These are phyloP conservation scores for Penicillium sumatraense DNA, from an alignment of 2,329 filamentous ascomycete species.

Conservation along the genomic window DNA sequence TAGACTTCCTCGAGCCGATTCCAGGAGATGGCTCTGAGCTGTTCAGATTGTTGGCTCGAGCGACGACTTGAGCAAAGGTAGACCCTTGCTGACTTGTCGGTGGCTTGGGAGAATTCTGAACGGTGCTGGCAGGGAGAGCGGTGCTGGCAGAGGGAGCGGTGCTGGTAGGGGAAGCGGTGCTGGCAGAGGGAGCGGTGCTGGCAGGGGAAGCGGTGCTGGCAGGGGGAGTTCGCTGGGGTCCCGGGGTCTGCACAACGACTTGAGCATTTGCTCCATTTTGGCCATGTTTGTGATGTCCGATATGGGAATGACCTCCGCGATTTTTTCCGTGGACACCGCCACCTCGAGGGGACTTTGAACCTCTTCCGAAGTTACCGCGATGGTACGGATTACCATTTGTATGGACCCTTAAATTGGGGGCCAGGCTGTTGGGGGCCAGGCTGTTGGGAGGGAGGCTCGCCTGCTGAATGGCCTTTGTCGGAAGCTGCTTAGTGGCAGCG, in stretches of 20 bases:
- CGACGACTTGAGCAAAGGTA: not conserved
- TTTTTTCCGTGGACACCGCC: conserved; percentile 1
- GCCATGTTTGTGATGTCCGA: not conserved
- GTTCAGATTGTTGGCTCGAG: not conserved
- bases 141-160: too few relatives aligned
- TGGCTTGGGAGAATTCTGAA: not conserved
- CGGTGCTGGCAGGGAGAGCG: too few relatives aligned
- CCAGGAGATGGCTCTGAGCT: not conserved
- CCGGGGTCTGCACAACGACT: too few relatives aligned
- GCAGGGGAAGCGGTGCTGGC: too few relatives aligned
- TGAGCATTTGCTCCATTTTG: not conserved
- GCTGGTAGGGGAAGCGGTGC: too few relatives aligned
- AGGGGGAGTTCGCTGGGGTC: too few relatives aligned
- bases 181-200: too few relatives aligned
- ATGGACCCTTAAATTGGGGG: too few relatives aligned
- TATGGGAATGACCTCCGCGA: not conserved
- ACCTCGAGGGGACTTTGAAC: conserved; percentile 4
- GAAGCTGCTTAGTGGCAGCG: not conserved
- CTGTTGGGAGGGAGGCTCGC: not conserved
- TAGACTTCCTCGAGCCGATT: not conserved
- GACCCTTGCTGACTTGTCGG: not conserved
- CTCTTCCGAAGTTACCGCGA: not conserved
- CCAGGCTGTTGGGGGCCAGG: too few relatives aligned
- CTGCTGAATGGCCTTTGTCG: not conserved
- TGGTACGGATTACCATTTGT: not conserved